A percentile compares a stretch with the other conserved stretches of the same genome.
phyloP scores from a whole-genome alignment of 139 green algal genomes.

The Chlorella sp. region DNA sequence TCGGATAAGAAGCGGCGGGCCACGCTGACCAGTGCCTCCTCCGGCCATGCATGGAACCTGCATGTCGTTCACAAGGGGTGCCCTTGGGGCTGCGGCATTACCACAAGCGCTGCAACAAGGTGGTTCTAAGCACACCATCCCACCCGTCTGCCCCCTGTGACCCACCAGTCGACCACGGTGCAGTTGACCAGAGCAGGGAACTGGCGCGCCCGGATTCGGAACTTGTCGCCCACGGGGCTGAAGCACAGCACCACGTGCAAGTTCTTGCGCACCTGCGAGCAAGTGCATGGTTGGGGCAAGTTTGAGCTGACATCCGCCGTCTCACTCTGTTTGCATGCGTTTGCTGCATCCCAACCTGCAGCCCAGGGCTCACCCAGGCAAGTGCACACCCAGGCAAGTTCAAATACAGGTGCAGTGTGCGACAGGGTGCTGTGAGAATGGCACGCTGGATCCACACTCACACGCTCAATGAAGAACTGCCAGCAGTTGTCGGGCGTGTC shows the following conservation, averaged over 20 bases:
- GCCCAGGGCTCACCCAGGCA: too few species aligned
- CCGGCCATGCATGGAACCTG: constrained; percentile 88
- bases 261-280: constrained; percentile 71
- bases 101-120: too few species aligned
- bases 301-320: too few species aligned
- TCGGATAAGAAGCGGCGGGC: constrained; percentile 83
- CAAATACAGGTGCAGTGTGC: too few species aligned
- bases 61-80: too few species aligned
- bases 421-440: too few species aligned
- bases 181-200: constrained; percentile 92
- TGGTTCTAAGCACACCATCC: too few species aligned
- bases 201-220: constrained; percentile 86
- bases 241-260: constrained; percentile 95
- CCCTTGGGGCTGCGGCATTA: too few species aligned
- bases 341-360: not conserved
- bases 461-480: constrained; percentile 93
- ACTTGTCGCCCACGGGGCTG: constrained; percentile 91
- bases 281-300: too few species aligned
- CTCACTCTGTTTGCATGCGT: not conserved
- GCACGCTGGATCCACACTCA: constrained; percentile 29
- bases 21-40: constrained; percentile 86
- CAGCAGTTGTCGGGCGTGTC: constrained; percentile 88
- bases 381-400: too few species aligned
- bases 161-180: constrained; percentile 77
- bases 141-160: too few species aligned